These are phyloP conservation scores for Pholiota adiposa DNA, from an alignment of 1,284 basidiomycete genomes.

Conservation along the genomic window DNA sequence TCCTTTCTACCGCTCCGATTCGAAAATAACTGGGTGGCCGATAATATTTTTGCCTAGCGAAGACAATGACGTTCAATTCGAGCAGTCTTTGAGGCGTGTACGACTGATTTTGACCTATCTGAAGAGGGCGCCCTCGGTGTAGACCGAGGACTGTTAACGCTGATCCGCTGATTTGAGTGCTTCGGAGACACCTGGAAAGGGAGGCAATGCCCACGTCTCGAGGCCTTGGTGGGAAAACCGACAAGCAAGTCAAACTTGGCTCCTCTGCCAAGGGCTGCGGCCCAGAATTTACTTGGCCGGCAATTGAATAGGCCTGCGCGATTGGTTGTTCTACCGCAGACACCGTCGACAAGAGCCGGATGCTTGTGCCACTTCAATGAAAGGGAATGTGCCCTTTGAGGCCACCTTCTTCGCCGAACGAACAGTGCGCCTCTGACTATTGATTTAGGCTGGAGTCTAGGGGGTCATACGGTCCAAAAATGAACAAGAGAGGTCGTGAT, in stretches of 20 bases:
- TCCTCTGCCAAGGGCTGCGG: slow-evolving; percentile 7
- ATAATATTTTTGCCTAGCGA: not conserved
- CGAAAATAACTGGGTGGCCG: not conserved
- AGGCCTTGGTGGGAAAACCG: slow-evolving; percentile 9
- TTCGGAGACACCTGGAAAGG: slow-evolving; percentile 11
- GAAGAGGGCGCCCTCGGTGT: not conserved
- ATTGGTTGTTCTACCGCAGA: not conserved
- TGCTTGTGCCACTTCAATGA: not conserved
- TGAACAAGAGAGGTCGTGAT: not conserved
- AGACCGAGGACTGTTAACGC: slow-evolving; percentile 6
- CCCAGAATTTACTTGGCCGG: not conserved
- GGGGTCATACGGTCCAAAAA: not conserved
- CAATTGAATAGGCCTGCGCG: not conserved
- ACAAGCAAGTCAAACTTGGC: not conserved
- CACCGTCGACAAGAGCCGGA: not conserved
- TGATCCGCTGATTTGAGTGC: slow-evolving; percentile 7
- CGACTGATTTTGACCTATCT: not conserved
- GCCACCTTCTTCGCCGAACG: not conserved
- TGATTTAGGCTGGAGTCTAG: not conserved
- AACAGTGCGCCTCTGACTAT: not conserved
- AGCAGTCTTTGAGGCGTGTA: not conserved
- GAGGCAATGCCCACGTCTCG: slow-evolving; percentile 14
- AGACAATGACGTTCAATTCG: not conserved
- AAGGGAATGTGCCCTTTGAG: not conserved
- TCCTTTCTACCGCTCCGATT: not conserved